Conservation (phyloP, 495 filamentous ascomycete genomes). For the Aspergillus incahuasiensis region DNA sequence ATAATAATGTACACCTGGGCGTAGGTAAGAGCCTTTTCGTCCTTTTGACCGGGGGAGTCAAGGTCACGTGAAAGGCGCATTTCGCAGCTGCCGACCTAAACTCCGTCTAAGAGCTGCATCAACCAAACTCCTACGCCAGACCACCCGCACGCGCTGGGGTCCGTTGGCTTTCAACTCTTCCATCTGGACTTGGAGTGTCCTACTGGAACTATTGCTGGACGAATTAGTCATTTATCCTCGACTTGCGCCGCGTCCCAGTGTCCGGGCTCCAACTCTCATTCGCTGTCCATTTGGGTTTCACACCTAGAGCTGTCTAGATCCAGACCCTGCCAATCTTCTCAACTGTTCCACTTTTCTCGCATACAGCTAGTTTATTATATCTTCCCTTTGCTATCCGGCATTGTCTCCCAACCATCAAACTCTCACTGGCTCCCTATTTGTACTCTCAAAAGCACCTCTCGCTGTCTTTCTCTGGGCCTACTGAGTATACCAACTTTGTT, state of each 20-base stretch:
- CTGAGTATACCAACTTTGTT: not conserved
- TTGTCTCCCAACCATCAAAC: not conserved
- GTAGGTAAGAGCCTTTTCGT: too few species aligned
- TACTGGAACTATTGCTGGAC: conserved; percentile 1
- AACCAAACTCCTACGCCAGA: conserved; percentile 19
- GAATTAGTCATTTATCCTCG: not conserved
- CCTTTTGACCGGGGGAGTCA: not conserved
- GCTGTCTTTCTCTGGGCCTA: not conserved
- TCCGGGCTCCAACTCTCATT: not conserved
- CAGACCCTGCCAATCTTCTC: not conserved
- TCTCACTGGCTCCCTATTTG: not conserved
- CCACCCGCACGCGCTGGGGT: conserved; percentile 14
- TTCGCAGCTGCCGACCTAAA: conserved; percentile 13
- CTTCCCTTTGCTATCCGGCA: not conserved
- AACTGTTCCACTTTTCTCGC: not conserved
- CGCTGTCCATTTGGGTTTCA: conserved; percentile 6
- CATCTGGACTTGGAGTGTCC: not conserved
- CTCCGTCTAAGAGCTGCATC: conserved; percentile 22
- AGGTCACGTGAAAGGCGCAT: conserved; percentile 21
- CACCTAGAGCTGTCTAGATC: conserved; percentile 14
- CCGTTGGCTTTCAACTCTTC: conserved; percentile 7
- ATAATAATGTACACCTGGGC: not conserved
- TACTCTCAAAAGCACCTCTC: not conserved
- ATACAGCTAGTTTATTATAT: not conserved
- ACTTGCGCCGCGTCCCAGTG: conserved; percentile 1